Evolutionary conservation across 2,329 filamentous ascomycete species (phyloP).

Genomic region (Gnomoniopsis smithogilvyi): DNA sequence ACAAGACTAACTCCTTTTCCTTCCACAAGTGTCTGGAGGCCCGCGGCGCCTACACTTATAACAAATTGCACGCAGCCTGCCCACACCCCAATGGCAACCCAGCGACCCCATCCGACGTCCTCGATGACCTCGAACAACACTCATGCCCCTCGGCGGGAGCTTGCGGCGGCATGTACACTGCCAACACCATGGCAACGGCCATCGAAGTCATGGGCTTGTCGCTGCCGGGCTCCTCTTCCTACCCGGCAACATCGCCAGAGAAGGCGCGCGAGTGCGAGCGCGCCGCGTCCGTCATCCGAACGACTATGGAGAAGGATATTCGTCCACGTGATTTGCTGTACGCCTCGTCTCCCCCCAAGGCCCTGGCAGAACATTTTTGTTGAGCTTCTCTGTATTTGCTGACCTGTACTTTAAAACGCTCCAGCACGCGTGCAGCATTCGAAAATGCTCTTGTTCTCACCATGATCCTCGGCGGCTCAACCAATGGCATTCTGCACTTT

Average conservation of each 20-base stretch:
- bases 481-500: slow-evolving; percentile 80
- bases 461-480: slow-evolving; percentile 79
- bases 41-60: slow-evolving; percentile 76
- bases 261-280: slow-evolving; percentile 72
- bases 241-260: slow-evolving; percentile 69
- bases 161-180: slow-evolving; percentile 83
- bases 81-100: slow-evolving; percentile 82
- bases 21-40: slow-evolving; percentile 70
- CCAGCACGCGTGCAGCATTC: slow-evolving; percentile 67
- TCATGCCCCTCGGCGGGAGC: slow-evolving; percentile 83
- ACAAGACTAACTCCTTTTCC: not conserved
- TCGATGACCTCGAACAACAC: slow-evolving; percentile 91
- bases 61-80: slow-evolving; percentile 88
- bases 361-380: too few relatives aligned
- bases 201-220: slow-evolving; percentile 74
- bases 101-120: slow-evolving; percentile 76
- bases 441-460: slow-evolving; percentile 83
- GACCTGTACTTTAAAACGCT: too few relatives aligned
- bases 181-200: slow-evolving; percentile 73
- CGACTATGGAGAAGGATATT: slow-evolving; percentile 72
- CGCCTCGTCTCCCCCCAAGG: too few relatives aligned
- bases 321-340: slow-evolving; percentile 69
- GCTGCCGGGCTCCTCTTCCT: slow-evolving; percentile 77
- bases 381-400: too few relatives aligned
- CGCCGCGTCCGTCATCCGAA: slow-evolving; percentile 71